Conservation (phyloP, 2,329 filamentous ascomycete genomes). For the Aspergillus novoparasiticus region DNA sequence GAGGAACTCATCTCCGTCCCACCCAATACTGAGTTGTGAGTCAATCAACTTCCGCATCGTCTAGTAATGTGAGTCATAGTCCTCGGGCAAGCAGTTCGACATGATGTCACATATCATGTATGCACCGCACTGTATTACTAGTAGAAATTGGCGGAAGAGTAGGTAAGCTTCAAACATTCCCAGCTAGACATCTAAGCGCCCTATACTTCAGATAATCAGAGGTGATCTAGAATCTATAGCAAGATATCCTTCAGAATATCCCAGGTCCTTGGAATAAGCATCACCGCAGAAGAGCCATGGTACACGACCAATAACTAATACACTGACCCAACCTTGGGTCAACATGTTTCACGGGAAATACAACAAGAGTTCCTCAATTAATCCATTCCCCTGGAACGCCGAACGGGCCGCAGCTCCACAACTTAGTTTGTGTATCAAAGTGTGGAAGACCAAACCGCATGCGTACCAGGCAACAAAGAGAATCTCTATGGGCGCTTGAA, state of each 20-base stretch:
- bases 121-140: too few relatives aligned
- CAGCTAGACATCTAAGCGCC: too few relatives aligned
- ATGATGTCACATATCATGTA: too few relatives aligned
- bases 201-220: too few relatives aligned
- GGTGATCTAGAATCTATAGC: too few relatives aligned
- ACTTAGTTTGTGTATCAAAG: not conserved
- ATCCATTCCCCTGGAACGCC: not conserved
- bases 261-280: not conserved
- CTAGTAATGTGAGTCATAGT: not conserved
- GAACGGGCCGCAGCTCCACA: slow-evolving; percentile 8
- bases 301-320: not conserved
- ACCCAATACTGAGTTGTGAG: not conserved
- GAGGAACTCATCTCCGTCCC: not conserved
- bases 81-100: too few relatives aligned
- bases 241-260: not conserved
- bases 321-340: not conserved
- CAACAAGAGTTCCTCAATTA: too few relatives aligned
- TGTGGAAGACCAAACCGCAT: not conserved
- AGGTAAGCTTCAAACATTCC: too few relatives aligned
- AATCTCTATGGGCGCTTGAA: not conserved
- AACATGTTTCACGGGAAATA: not conserved
- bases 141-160: too few relatives aligned
- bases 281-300: not conserved
- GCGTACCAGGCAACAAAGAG: not conserved
- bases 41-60: not conserved